phyloP scores from a whole-genome alignment of 164 flowering plant genomes.

The Annona cherimola region DNA sequence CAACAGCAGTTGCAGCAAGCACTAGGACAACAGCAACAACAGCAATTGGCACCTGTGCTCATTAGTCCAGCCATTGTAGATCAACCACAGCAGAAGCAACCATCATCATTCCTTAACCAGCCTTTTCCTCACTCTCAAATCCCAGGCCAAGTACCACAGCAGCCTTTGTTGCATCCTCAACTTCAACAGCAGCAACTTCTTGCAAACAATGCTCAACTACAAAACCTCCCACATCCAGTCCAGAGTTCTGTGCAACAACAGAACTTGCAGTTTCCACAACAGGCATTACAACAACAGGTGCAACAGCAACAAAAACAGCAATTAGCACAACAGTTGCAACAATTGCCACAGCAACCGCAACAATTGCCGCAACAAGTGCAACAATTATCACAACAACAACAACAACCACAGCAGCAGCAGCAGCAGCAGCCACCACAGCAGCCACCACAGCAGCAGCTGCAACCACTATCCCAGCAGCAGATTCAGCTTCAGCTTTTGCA shows the following conservation, averaged over 20 bases:
- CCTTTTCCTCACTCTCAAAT: constrained; percentile 36
- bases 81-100: constrained; percentile 25
- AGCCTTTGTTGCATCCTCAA: constrained; percentile 36
- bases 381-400: constrained; percentile 31
- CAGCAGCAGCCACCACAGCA: constrained; percentile 57
- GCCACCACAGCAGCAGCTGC: constrained; percentile 49
- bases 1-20: constrained; percentile 27
- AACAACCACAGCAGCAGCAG: constrained; percentile 59
- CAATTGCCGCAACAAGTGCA: constrained; percentile 72
- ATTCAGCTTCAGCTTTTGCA: constrained; percentile 69
- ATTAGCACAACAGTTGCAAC: constrained; percentile 44
- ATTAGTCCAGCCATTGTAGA: constrained; percentile 9
- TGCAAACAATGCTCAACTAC: constrained; percentile 30
- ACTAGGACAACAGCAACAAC: constrained; percentile 30
- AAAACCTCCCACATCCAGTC: constrained; percentile 18
- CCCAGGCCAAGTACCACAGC: constrained; percentile 45
- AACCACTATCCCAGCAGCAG: constrained; percentile 52
- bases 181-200: constrained; percentile 61
- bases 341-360: constrained; percentile 36
- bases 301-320: constrained; percentile 55
- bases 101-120: constrained; percentile 24
- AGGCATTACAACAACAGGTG: constrained; percentile 43
- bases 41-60: constrained; percentile 20
- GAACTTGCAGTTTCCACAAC: constrained; percentile 63
- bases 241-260: constrained; percentile 42